phyloP scores from a whole-genome alignment of 2,329 filamentous ascomycete genomes.

The Thermochaetoides dissita region DNA sequence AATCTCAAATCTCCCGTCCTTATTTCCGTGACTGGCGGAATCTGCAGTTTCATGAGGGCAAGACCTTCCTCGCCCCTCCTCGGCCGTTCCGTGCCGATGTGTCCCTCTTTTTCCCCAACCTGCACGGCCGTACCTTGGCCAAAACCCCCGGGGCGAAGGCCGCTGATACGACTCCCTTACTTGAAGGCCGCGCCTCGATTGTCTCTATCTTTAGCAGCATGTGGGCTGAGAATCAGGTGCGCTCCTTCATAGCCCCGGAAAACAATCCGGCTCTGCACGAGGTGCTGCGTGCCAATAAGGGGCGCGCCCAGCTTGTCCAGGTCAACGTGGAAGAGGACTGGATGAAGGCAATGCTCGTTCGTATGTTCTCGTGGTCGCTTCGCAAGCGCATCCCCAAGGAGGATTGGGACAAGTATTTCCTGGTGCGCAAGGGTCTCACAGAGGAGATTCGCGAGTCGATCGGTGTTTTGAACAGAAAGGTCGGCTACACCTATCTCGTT shows the following conservation, averaged over 20 bases:
- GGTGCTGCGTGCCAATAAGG: constrained; percentile 35
- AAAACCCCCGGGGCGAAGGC: constrained; percentile 31
- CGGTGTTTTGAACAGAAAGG: constrained; percentile 71
- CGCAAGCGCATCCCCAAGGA: constrained; percentile 33
- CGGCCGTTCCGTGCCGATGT: constrained; percentile 70
- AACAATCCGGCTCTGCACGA: constrained; percentile 57
- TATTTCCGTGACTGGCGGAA: constrained; percentile 96
- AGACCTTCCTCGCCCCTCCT: constrained; percentile 77
- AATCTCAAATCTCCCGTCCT: constrained; percentile 63
- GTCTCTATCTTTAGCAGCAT: constrained; percentile 68
- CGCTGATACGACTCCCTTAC: constrained; percentile 59
- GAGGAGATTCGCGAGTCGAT: constrained; percentile 49
- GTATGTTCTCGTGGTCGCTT: constrained; percentile 40
- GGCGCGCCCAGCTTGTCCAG: constrained; percentile 59
- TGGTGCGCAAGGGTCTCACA: constrained; percentile 43
- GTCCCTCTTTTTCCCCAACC: constrained; percentile 86
- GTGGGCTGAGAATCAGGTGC: constrained; percentile 75
- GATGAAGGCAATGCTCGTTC: constrained; percentile 47
- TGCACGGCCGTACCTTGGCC: constrained; percentile 64
- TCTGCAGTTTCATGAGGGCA: constrained; percentile 69
- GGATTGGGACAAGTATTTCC: constrained; percentile 48
- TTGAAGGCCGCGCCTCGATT: constrained; percentile 61
- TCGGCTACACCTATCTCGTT: constrained; percentile 85
- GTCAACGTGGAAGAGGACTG: constrained; percentile 79
- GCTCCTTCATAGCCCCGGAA: constrained; percentile 51